Conservation (phyloP, 805 yeast genomes). For the Ogataea naganishii region DNA sequence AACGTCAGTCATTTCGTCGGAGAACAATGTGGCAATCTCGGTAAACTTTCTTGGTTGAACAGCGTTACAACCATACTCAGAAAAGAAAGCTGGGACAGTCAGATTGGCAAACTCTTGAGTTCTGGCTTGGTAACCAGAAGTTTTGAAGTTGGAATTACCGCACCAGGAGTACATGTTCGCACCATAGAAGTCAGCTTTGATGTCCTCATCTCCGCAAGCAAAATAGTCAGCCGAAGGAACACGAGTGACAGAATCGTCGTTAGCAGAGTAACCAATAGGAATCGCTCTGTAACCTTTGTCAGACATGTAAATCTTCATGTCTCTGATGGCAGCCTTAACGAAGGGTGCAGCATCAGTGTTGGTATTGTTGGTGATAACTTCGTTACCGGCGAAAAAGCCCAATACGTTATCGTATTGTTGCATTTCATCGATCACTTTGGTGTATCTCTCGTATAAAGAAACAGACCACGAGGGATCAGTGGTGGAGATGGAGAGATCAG, state of each 20-base stretch:
- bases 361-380: slow-evolving; percentile 58
- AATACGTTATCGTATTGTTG: slow-evolving; percentile 61
- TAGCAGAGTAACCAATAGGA: slow-evolving; percentile 79
- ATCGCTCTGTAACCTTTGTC: slow-evolving; percentile 54
- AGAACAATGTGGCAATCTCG: slow-evolving; percentile 60
- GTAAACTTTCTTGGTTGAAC: slow-evolving; percentile 64
- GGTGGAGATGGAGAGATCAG: slow-evolving; percentile 55
- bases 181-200: slow-evolving; percentile 74
- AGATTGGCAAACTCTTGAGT: slow-evolving; percentile 57
- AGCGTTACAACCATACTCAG: slow-evolving; percentile 76
- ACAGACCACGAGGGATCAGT: slow-evolving; percentile 54
- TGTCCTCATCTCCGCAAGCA: slow-evolving; percentile 61
- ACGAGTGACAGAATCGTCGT: slow-evolving; percentile 64
- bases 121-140: slow-evolving; percentile 60
- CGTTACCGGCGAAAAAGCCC: slow-evolving; percentile 85
- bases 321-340: slow-evolving; percentile 80
- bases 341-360: slow-evolving; percentile 73
- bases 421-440: slow-evolving; percentile 59
- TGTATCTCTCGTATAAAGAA: slow-evolving; percentile 58
- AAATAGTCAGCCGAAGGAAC: slow-evolving; percentile 65
- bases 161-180: slow-evolving; percentile 90
- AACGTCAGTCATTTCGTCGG: slow-evolving; percentile 64
- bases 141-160: slow-evolving; percentile 48
- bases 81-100: slow-evolving; percentile 68
- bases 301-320: slow-evolving; percentile 58